Conservation (phyloP, 2,329 filamentous ascomycete genomes). For the Nemania abortiva region DNA sequence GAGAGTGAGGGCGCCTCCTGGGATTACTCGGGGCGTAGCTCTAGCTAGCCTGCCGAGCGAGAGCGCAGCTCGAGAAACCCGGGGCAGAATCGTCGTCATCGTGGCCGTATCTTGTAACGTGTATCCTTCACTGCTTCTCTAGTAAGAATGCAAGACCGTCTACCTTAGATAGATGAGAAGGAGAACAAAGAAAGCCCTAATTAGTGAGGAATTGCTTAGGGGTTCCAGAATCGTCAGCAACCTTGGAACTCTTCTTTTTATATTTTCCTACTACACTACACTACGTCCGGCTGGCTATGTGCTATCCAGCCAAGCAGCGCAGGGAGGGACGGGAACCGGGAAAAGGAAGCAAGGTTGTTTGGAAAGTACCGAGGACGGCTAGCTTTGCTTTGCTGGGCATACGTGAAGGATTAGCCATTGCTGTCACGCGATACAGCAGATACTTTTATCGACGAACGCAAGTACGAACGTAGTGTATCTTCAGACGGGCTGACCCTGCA, state of each 20-base stretch:
- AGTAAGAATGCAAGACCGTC: slow-evolving; percentile 7
- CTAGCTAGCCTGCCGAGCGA: slow-evolving; percentile 41
- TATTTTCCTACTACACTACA: slow-evolving; percentile 21
- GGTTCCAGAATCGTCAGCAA: slow-evolving; percentile 11
- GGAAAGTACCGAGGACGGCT: slow-evolving; percentile 12
- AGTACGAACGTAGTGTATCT: background rate
- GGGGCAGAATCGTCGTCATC: slow-evolving; percentile 43
- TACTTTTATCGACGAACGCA: slow-evolving; percentile 18
- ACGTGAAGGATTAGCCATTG: slow-evolving; percentile 16
- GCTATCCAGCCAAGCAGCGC: background rate
- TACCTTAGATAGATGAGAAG: background rate
- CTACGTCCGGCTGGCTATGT: too few relatives aligned
- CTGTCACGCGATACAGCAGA: slow-evolving; percentile 30
- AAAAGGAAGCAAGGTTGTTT: slow-evolving; percentile 9
- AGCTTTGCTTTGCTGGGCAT: slow-evolving; percentile 19
- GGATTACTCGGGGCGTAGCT: slow-evolving; percentile 32
- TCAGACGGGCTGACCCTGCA: slow-evolving; percentile 8
- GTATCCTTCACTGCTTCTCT: slow-evolving; percentile 4
- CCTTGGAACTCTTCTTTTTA: slow-evolving; percentile 23
- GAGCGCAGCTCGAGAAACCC: slow-evolving; percentile 39
- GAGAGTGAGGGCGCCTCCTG: slow-evolving; percentile 33
- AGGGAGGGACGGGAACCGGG: slow-evolving; percentile 9
- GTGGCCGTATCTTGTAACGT: slow-evolving; percentile 12
- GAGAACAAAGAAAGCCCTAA: slow-evolving; percentile 1
- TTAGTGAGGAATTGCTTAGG: slow-evolving; percentile 1